A percentile compares a stretch with the other conserved stretches of the same genome.
Evolutionary conservation across 2,329 filamentous ascomycete genomes (phyloP).

Genomic region (Verruconis gallopava): DNA sequence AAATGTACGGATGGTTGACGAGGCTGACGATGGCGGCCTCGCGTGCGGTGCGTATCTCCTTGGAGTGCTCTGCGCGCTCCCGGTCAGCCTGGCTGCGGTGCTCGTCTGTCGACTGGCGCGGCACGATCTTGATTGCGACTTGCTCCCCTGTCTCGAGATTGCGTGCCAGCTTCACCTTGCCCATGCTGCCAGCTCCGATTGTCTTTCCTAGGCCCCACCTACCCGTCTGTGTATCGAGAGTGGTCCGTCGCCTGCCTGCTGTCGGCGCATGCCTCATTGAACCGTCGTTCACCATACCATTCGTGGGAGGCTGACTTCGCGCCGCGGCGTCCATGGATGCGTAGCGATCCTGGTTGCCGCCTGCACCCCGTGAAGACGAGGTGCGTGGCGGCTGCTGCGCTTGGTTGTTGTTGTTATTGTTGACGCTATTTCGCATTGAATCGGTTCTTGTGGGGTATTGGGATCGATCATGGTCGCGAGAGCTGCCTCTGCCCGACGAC

Average conservation of each 20-base stretch:
- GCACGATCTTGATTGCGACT: conserved; percentile 96
- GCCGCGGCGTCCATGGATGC: conserved; percentile 28
- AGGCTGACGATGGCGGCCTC: conserved; percentile 95
- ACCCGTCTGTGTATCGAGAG: conserved; percentile 74
- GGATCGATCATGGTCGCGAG: conserved; percentile 42
- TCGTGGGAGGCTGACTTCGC: conserved; percentile 21
- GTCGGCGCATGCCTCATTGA: conserved; percentile 1
- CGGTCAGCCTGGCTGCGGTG: conserved; percentile 58
- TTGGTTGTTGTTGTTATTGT: too few species aligned
- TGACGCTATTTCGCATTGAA: conserved; percentile 31
- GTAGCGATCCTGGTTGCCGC: conserved; percentile 30
- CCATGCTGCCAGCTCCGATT: conserved; percentile 96
- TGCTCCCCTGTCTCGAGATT: conserved; percentile 85
- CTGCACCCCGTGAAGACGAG: conserved; percentile 11
- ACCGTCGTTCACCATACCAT: conserved; percentile 22
- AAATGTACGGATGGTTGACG: conserved; percentile 89
- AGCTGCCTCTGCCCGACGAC: conserved; percentile 48
- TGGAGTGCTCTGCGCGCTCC: conserved; percentile 87
- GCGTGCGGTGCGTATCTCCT: conserved; percentile 86
- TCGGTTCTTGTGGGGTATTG: conserved; percentile 39
- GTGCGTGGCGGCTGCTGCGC: conserved; percentile 21
- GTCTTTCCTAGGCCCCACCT: conserved; percentile 95
- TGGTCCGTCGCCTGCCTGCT: conserved; percentile 46
- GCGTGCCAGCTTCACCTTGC: conserved; percentile 91
- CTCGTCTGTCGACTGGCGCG: conserved; percentile 78